A percentile compares a stretch with the other conserved stretches of the same genome.
Conservation (phyloP, 768 basidiomycete genomes). For the Lactifluus subvellereus region DNA sequence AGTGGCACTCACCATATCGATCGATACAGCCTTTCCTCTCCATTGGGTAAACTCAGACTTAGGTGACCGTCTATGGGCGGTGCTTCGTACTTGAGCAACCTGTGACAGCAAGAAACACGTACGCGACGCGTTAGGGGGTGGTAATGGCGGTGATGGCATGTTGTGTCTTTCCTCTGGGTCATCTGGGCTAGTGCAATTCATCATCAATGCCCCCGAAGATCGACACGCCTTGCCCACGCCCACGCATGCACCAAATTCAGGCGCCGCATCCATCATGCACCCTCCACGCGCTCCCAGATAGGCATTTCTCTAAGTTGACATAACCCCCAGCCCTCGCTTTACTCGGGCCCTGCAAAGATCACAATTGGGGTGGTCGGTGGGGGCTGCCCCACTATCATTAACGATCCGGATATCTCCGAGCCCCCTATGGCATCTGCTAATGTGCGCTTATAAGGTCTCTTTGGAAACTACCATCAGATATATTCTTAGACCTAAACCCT, state of each 20-base stretch:
- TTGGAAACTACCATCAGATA: not conserved
- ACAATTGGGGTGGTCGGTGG: not conserved
- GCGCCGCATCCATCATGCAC: not conserved
- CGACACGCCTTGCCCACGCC: constrained; percentile 4
- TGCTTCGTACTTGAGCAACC: not conserved
- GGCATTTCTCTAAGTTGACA: not conserved
- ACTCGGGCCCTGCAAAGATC: not conserved
- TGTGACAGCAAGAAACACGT: not conserved
- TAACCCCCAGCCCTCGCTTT: not conserved
- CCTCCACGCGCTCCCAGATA: not conserved
- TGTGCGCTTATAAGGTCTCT: constrained; percentile 9
- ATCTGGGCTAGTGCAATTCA: not conserved
- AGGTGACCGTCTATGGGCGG: not conserved
- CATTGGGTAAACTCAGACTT: not conserved
- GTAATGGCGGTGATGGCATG: not conserved
- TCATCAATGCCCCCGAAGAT: not conserved
- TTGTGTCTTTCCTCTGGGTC: not conserved
- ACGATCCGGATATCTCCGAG: constrained; percentile 18
- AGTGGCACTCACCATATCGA: not conserved
- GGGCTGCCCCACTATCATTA: not conserved
- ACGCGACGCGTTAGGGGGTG: not conserved
- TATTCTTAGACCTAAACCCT: constrained; percentile 12
- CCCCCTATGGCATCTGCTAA: not conserved
- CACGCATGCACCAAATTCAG: not conserved
- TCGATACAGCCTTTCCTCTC: not conserved